Evolutionary conservation across 1,139 yeast species (phyloP).

Genomic region (Kodamaea suecica): DNA sequence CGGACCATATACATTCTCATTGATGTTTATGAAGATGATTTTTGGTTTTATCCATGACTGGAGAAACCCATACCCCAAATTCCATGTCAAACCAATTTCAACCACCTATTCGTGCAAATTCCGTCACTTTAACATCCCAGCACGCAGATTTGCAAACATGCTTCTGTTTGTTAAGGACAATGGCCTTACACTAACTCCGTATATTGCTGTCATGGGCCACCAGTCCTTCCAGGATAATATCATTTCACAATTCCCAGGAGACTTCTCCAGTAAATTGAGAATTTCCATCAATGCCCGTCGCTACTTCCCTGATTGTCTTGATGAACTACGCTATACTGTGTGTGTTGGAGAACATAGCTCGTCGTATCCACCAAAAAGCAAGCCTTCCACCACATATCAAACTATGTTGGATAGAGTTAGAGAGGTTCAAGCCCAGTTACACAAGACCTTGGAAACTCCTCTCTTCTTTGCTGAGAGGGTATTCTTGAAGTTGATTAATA

Average conservation of each 20-base stretch:
- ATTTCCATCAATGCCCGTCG: conserved; percentile 8
- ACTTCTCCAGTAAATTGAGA: conserved; percentile 7
- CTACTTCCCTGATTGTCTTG: conserved; percentile 6
- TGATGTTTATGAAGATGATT: conserved; percentile 4
- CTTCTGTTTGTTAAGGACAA: conserved; percentile 4
- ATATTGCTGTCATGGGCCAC: conserved; percentile 8
- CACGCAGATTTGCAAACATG: conserved; percentile 3
- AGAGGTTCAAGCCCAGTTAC: conserved; percentile 6
- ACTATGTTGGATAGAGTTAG: conserved; percentile 3
- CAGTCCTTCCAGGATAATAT: conserved; percentile 6
- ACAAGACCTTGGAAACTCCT: conserved; percentile 6
- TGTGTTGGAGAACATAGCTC: conserved; percentile 7
- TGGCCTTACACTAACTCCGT: conserved; percentile 7
- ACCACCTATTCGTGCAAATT: conserved; percentile 6
- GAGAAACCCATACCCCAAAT: conserved; percentile 4
- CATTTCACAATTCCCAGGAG: conserved; percentile 6
- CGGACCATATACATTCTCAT: conserved; percentile 3
- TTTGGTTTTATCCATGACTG: neutral
- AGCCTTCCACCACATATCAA: neutral
- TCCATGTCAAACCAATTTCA: conserved; percentile 7
- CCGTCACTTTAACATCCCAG: conserved; percentile 5
- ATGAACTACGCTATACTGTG: conserved; percentile 7
- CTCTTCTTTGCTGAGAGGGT: conserved; percentile 8
- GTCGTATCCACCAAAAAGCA: conserved; percentile 1
- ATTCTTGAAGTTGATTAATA: conserved; percentile 7